Percentiles rank a stretch among this genome's conserved stretches.
phyloP scores from a whole-genome alignment of 768 basidiomycete genomes.

The Leccinum variicolor region DNA sequence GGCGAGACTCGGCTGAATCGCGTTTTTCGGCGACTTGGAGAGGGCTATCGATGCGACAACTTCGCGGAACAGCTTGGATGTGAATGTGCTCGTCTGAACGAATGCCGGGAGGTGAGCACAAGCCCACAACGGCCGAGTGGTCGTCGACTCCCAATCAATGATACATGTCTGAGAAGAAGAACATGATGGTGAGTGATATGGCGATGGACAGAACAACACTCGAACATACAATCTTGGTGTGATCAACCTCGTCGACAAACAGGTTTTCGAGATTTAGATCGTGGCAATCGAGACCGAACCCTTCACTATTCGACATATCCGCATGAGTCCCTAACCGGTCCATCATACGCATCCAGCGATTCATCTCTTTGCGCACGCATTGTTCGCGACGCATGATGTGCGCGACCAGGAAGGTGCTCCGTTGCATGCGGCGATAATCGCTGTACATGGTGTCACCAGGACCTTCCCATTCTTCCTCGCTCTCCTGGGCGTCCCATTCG shows the following conservation, averaged over 20 bases:
- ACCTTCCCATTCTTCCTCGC: conserved; percentile 72
- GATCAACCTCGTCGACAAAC: conserved; percentile 71
- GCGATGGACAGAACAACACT: neutral
- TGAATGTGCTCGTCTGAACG: conserved; percentile 74
- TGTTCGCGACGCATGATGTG: conserved; percentile 65
- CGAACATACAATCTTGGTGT: conserved; percentile 63
- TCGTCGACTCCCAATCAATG: conserved; percentile 92
- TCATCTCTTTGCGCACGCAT: conserved; percentile 65
- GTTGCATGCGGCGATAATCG: conserved; percentile 79
- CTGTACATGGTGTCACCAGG: conserved; percentile 77
- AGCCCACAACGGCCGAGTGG: conserved; percentile 81
- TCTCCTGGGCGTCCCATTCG: conserved; percentile 77
- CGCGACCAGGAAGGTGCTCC: conserved; percentile 73
- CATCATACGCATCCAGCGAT: conserved; percentile 67
- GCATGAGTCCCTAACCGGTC: conserved; percentile 43
- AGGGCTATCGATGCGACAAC: conserved; percentile 50
- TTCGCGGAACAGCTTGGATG: conserved; percentile 65
- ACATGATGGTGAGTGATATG: neutral
- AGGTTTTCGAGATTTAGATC: conserved; percentile 84
- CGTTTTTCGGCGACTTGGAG: conserved; percentile 18
- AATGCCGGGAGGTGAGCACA: conserved; percentile 80
- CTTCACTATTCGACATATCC: conserved; percentile 39
- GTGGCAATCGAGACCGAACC: conserved; percentile 81
- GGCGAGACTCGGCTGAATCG: conserved; percentile 31
- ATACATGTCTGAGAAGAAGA: conserved; percentile 63